Conservation (phyloP, 805 yeast genomes). For the Starmerella kuoi region DNA sequence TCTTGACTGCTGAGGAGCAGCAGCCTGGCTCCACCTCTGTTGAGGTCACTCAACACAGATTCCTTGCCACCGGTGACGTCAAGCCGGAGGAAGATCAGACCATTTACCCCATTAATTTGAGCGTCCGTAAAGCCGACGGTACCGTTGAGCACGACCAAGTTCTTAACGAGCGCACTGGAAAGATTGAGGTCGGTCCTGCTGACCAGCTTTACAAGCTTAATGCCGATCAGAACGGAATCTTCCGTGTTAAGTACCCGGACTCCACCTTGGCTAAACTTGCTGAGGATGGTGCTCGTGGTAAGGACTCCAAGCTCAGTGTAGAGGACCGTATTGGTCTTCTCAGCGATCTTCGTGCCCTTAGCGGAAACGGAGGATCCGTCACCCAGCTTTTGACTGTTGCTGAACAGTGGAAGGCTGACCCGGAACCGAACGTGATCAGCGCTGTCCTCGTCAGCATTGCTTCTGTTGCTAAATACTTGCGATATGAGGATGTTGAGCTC, state of each 20-base stretch:
- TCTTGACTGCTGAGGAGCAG: conserved; percentile 39
- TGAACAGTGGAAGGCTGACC: conserved; percentile 37
- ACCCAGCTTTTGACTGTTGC: conserved; percentile 39
- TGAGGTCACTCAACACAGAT: conserved; percentile 44
- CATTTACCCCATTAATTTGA: conserved; percentile 44
- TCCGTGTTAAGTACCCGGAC: conserved; percentile 44
- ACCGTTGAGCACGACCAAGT: conserved; percentile 44
- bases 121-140: conserved; percentile 43
- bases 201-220: conserved; percentile 45
- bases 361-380: conserved; percentile 38
- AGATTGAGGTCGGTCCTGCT: conserved; percentile 34
- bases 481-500: conserved; percentile 36
- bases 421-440: conserved; percentile 44
- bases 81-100: conserved; percentile 44
- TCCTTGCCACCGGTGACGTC: conserved; percentile 51
- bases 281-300: conserved; percentile 39
- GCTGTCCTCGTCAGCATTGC: conserved; percentile 36
- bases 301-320: conserved; percentile 37
- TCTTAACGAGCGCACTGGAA: conserved; percentile 39
- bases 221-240: conserved; percentile 49
- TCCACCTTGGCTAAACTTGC: conserved; percentile 44
- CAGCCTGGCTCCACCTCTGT: conserved; percentile 21
- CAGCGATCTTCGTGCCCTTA: conserved; percentile 46
- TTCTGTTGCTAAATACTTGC: conserved; percentile 35
- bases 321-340: conserved; percentile 56